Conservation (phyloP, 2,329 filamentous ascomycete species). For the Metarhizium robertsii region DNA sequence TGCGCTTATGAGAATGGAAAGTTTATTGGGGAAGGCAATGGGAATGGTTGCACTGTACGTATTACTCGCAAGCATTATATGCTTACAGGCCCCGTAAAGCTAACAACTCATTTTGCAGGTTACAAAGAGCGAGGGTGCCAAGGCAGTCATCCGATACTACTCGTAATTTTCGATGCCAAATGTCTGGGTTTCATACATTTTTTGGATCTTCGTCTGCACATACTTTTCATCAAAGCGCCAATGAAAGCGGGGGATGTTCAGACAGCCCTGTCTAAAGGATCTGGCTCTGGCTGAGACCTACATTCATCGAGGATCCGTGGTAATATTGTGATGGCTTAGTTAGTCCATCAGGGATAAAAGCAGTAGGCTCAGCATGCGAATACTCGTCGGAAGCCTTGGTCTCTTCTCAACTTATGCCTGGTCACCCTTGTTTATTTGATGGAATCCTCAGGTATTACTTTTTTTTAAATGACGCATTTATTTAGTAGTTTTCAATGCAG, state of each 20-base stretch:
- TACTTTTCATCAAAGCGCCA: conserved; percentile 16
- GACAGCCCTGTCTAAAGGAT: background rate
- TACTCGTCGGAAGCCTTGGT: background rate
- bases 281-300: background rate
- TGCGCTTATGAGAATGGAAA: conserved; percentile 60
- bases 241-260: background rate
- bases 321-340: background rate
- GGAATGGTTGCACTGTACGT: conserved; percentile 74
- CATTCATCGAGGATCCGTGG: background rate
- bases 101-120: conserved; percentile 24
- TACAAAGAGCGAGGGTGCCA: conserved; percentile 29
- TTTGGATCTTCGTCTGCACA: conserved; percentile 27
- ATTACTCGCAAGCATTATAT: background rate
- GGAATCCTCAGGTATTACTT: background rate
- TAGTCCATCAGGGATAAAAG: background rate
- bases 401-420: background rate
- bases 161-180: conserved; percentile 4
- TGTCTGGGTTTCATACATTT: background rate
- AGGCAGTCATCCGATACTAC: conserved; percentile 35
- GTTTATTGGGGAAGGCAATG: conserved; percentile 44
- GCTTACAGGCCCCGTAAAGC: background rate
- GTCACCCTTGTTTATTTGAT: background rate
- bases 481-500: conserved; percentile 4
- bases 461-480: conserved; percentile 5
- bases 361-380: background rate